Evolutionary conservation across 2,329 filamentous ascomycete species (phyloP).

Genomic region (Coniochaeta sp.): DNA sequence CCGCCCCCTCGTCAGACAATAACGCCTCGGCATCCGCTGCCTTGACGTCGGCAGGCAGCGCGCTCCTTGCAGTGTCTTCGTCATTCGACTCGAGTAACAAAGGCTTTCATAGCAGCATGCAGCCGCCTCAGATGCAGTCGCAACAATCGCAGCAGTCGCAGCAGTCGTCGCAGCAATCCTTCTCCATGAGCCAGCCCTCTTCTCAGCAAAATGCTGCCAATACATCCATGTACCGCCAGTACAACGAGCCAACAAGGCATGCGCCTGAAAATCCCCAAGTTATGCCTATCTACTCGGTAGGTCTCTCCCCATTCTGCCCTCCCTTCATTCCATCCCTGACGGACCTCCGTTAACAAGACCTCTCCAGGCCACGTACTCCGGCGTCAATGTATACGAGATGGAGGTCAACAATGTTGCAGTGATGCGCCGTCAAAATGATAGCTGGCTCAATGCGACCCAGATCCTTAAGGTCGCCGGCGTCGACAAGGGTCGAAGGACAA

Average conservation of each 20-base stretch:
- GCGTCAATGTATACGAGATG: constrained; percentile 97
- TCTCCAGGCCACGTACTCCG: constrained; percentile 76
- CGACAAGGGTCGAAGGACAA: constrained; percentile 95
- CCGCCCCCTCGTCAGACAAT: neutral
- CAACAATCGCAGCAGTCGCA: constrained; percentile 49
- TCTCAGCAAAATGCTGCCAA: constrained; percentile 24
- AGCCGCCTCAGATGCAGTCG: constrained; percentile 28
- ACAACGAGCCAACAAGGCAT: constrained; percentile 28
- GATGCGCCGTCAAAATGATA: constrained; percentile 91
- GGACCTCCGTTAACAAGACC: constrained; percentile 4
- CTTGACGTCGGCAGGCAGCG: neutral
- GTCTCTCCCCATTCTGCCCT: constrained; percentile 12
- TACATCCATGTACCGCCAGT: constrained; percentile 31
- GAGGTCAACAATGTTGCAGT: constrained; percentile 89
- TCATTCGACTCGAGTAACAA: neutral
- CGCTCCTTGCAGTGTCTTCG: neutral
- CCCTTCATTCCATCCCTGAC: constrained; percentile 2
- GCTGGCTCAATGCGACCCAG: constrained; percentile 96
- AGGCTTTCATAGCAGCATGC: constrained; percentile 8
- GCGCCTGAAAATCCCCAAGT: constrained; percentile 27
- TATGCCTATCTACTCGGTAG: constrained; percentile 57
- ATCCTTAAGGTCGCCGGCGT: constrained; percentile 96
- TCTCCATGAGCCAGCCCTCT: constrained; percentile 49
- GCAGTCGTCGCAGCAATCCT: constrained; percentile 52
- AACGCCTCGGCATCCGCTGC: constrained; percentile 3